A percentile compares a stretch with the other conserved stretches of the same genome.
phyloP scores from a whole-genome alignment of 1,284 basidiomycete species.

The Lentinus polychrous region DNA sequence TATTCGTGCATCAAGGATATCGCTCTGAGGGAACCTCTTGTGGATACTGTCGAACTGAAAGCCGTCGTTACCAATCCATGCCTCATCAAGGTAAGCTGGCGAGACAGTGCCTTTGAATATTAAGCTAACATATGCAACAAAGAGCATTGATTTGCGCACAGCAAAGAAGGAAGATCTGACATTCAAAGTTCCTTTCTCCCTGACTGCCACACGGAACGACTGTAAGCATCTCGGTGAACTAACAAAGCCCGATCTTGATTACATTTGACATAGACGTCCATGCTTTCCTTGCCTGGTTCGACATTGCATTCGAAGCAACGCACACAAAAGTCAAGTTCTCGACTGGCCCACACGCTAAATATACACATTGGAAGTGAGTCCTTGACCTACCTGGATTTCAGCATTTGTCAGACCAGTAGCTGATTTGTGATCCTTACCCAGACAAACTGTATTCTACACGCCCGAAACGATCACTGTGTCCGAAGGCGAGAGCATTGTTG shows the following conservation, averaged over 20 bases:
- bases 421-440: conserved; percentile 22
- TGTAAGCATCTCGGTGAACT: conserved; percentile 47
- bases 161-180: conserved; percentile 94
- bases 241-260: not conserved
- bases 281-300: conserved; percentile 99
- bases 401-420: not conserved
- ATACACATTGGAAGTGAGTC: conserved; percentile 96
- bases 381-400: not conserved
- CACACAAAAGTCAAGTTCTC: conserved; percentile 96
- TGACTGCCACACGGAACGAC: conserved; percentile 86
- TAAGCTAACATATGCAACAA: not conserved
- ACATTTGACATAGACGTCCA: conserved; percentile 65
- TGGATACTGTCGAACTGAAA: conserved; percentile 96
- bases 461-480: conserved; percentile 64
- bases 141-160: conserved; percentile 89
- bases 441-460: conserved; percentile 97
- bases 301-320: conserved; percentile 92
- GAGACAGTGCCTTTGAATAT: not conserved
- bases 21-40: conserved; percentile 91
- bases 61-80: conserved; percentile 88
- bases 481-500: conserved; percentile 68
- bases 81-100: conserved; percentile 61
- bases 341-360: conserved; percentile 92
- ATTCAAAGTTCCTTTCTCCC: conserved; percentile 77
- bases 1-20: conserved; percentile 99